A percentile compares a stretch with the other conserved stretches of the same genome.
These are phyloP conservation scores for Rhodotorula taiwanensis DNA, from an alignment of 768 basidiomycete species.

Conservation along the genomic window DNA sequence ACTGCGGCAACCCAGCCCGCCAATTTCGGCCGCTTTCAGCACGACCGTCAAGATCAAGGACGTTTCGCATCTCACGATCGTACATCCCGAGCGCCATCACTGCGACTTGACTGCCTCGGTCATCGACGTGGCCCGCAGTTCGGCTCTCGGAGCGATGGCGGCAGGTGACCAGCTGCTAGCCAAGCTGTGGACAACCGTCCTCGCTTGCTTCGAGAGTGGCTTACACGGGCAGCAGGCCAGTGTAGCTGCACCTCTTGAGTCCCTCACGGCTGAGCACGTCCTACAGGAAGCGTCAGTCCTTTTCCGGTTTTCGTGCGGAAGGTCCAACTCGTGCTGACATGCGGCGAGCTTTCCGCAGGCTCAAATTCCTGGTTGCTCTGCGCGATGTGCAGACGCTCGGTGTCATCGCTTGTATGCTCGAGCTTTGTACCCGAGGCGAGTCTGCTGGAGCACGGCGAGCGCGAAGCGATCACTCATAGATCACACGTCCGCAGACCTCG, in stretches of 20 bases:
- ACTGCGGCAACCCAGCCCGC: neutral
- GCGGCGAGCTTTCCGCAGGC: neutral
- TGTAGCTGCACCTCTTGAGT: neutral
- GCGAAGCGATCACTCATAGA: no score
- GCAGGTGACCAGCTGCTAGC: slow-evolving; percentile 18
- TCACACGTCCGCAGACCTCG: neutral
- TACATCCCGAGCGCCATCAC: slow-evolving; percentile 3
- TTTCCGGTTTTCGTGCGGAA: neutral
- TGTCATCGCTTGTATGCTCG: slow-evolving; percentile 33
- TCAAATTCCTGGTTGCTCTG: slow-evolving; percentile 23
- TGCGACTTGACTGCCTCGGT: slow-evolving; percentile 7
- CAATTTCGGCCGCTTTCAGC: slow-evolving; percentile 20
- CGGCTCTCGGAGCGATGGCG: slow-evolving; percentile 3
- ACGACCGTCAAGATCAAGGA: slow-evolving; percentile 35
- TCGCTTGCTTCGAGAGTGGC: slow-evolving; percentile 22
- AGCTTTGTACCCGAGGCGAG: slow-evolving; percentile 18
- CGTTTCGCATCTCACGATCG: slow-evolving; percentile 34
- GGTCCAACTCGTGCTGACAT: neutral
- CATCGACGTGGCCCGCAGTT: slow-evolving; percentile 22
- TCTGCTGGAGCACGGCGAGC: neutral
- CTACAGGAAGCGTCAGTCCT: slow-evolving; percentile 24
- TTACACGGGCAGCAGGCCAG: slow-evolving; percentile 6
- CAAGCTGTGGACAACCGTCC: slow-evolving; percentile 28
- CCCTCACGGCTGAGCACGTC: slow-evolving; percentile 14
- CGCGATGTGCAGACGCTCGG: slow-evolving; percentile 34